Base-by-base conservation (phyloP, 805 yeast genomes). In the Candida nanaspora region DNA sequence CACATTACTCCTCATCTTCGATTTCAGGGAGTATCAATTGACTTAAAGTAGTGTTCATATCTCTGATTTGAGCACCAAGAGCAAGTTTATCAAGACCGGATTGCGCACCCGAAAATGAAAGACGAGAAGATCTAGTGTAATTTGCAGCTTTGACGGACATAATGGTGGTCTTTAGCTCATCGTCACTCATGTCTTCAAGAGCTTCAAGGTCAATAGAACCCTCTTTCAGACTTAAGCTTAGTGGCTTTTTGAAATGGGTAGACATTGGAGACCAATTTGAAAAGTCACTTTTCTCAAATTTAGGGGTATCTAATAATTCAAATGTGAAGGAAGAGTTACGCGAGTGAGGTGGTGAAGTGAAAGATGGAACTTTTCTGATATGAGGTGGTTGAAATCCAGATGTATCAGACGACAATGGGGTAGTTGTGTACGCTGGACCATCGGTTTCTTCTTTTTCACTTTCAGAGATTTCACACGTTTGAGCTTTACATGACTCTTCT, bases 91-190 rank as follows among this genome's bases (percentile, higher is more conserved):
- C 37, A 14, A 36, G 19, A 14, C 35, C 30, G 6, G 31, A 31
- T 5, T 39, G 23, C 15, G 25, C 15, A 11, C 19, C 14, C 5
- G 25, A 6, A 10, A 40, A 26, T 7, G 38, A 35, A 5, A 54
- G 39, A 42, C 62, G 51, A 10, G 61, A 56, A 15, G 46, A 33
- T 35, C 61, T 47, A 23, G 47, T 45, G 35, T 45, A 40, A 37
- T 48, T 46, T n/a, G 60, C 62, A 14, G 61, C 60, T 25, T 52
- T 49, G 30, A 56, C 31, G 13, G 57, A 46, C 23, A 50, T 42
- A 18, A 52, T 29, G 11, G 59, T 49, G 30, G 43, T 44, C 18
- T 48, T 48, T 9, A 45, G 36, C 16, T 43, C 46, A 23, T 49
- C 47, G 5, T 45, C 36, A 15, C 25, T 40, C 27, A n/a, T 32